phyloP scores from a whole-genome alignment of 208 protist genomes.

The Phytomonas serpens region DNA sequence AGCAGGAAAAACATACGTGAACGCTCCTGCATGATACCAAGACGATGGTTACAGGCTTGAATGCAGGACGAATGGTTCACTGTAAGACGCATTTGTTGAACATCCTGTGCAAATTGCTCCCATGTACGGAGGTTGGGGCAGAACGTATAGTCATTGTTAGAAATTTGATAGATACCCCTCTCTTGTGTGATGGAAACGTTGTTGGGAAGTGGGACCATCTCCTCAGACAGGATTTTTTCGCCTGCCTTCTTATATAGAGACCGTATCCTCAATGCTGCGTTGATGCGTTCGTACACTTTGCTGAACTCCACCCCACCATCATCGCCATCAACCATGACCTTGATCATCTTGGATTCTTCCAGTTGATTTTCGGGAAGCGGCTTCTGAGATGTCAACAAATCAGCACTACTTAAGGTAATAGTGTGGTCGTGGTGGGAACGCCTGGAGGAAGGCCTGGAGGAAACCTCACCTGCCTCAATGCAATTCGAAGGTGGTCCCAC shows the following conservation, averaged over 20 bases:
- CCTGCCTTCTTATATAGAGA: constrained; percentile 40
- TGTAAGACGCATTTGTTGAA: constrained; percentile 63
- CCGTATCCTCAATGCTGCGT: constrained; percentile 55
- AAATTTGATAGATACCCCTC: constrained; percentile 62
- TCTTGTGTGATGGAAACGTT: constrained; percentile 42
- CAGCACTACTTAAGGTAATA: background rate
- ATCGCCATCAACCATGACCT: constrained; percentile 87
- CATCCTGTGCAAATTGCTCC: constrained; percentile 60
- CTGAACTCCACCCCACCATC: constrained; percentile 84
- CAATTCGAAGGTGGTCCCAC: background rate
- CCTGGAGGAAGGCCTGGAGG: background rate
- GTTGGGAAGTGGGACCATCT: constrained; percentile 15
- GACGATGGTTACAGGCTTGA: constrained; percentile 73
- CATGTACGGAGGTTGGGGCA: constrained; percentile 37
- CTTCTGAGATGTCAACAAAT: background rate
- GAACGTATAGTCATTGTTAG: constrained; percentile 28
- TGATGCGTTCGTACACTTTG: constrained; percentile 78
- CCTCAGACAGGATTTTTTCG: constrained; percentile 13
- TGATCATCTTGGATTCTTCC: constrained; percentile 62
- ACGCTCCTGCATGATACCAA: constrained; percentile 89
- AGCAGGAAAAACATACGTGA: constrained; percentile 89
- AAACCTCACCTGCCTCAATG: background rate
- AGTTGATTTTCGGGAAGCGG: constrained; percentile 24
- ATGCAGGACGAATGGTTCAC: constrained; percentile 65
- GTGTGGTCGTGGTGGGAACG: background rate